Evolutionary conservation across 1,139 yeast genomes (phyloP).

Genomic region (Candida pseudoviswanathii): DNA sequence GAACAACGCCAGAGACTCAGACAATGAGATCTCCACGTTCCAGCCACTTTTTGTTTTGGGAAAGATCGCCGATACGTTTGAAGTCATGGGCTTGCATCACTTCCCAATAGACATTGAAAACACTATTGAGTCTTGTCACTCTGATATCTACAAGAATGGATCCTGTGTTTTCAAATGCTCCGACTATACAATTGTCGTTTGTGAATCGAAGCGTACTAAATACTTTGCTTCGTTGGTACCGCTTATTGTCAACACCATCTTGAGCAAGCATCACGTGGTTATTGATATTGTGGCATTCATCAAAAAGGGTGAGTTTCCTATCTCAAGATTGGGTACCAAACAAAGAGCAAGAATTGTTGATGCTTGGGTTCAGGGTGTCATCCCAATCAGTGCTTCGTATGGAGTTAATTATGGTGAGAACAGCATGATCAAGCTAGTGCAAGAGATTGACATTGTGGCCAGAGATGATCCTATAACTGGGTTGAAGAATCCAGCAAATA

Average conservation of each 20-base stretch:
- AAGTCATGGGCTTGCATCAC: slow-evolving; percentile 86
- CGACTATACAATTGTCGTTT: slow-evolving; percentile 76
- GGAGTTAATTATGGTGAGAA: slow-evolving; percentile 70
- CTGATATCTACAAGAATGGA: slow-evolving; percentile 58
- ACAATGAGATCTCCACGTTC: slow-evolving; percentile 41
- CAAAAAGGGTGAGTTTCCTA: slow-evolving; percentile 63
- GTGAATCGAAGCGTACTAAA: slow-evolving; percentile 60
- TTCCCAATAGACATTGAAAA: slow-evolving; percentile 84
- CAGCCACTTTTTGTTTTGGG: slow-evolving; percentile 89
- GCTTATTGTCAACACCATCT: slow-evolving; percentile 72
- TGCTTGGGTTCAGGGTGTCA: slow-evolving; percentile 54
- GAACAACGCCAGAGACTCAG: slow-evolving; percentile 27
- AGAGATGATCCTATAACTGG: slow-evolving; percentile 47
- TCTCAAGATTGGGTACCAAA: slow-evolving; percentile 70
- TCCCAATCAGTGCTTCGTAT: slow-evolving; percentile 45
- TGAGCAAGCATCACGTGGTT: slow-evolving; percentile 83
- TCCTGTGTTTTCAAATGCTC: slow-evolving; percentile 81
- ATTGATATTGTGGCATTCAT: slow-evolving; percentile 85
- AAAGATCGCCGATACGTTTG: slow-evolving; percentile 84
- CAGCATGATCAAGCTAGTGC: slow-evolving; percentile 55
- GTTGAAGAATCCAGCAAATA: slow-evolving; percentile 45
- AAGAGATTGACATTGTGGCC: slow-evolving; percentile 49
- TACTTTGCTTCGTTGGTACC: slow-evolving; percentile 79
- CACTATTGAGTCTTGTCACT: slow-evolving; percentile 69
- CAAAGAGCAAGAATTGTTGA: slow-evolving; percentile 74